Evolutionary conservation across 768 basidiomycete genomes (phyloP).

Genomic region (Rhizopogon roseolus): DNA sequence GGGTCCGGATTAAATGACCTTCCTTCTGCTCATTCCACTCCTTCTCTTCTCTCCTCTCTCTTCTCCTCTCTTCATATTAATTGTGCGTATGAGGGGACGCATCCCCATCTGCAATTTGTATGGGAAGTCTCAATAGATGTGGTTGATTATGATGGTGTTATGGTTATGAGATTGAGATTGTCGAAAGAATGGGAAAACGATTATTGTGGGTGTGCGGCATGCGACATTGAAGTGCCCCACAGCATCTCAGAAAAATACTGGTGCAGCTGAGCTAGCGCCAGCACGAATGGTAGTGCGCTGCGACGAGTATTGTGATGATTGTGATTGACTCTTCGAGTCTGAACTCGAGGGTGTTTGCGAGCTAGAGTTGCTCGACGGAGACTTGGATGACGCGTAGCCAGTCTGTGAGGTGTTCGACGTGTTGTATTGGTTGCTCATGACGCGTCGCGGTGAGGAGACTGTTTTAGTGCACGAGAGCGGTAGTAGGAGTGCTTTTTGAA

Average conservation of each 20-base stretch:
- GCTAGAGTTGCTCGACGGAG: conserved; percentile 8
- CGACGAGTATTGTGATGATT: conserved; percentile 19
- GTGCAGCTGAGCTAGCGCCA: conserved; percentile 44
- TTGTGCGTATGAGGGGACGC: neutral
- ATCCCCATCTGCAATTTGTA: neutral
- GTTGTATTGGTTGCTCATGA: conserved; percentile 24
- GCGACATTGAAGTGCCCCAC: neutral
- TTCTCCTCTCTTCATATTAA: neutral
- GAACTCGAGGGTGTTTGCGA: conserved; percentile 15
- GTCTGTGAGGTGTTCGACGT: conserved; percentile 10
- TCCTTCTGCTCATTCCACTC: no score
- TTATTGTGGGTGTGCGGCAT: neutral
- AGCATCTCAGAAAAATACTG: conserved; percentile 52
- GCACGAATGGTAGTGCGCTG: conserved; percentile 39
- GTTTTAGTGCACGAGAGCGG: neutral
- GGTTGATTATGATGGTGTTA: neutral
- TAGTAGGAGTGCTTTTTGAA: neutral
- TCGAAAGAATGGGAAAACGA: neutral
- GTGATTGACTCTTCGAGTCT: conserved; percentile 16
- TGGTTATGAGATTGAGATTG: neutral
- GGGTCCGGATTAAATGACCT: neutral
- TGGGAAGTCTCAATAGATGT: neutral
- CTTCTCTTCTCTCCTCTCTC: neutral
- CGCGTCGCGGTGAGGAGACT: neutral
- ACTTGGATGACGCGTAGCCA: conserved; percentile 16